Evolutionary conservation across 1,284 basidiomycete genomes (phyloP), one percentile per base, ranked within the genome.

Genomic region (Puccinia triticina): DNA sequence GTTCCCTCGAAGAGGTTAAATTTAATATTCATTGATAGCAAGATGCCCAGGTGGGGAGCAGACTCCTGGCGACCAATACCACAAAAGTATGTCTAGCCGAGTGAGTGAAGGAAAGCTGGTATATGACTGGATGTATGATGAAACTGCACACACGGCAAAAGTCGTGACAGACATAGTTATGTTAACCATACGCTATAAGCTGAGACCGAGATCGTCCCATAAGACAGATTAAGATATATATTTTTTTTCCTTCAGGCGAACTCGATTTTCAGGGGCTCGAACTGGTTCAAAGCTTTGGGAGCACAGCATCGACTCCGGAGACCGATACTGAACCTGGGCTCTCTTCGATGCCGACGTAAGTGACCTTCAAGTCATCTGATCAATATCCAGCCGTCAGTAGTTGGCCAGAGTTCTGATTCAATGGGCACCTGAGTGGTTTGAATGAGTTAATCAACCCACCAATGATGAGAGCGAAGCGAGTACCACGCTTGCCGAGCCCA

Each of bases 331-430:
- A 26, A 50, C 78, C 78, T 3, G 78, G 18, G n/a, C 40, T 29
- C 21, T 55, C 53, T 29, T 80, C 78, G 29, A 80, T 50, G 10
- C 78, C 69, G 23, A 73, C 69, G 66, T 80, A 72, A 14, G 67
- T 72, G 37, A 80, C 69, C 37, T 80, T 80, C 55, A 80, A 80
- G 43, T 80, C 69, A 73, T 80, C 78, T 80, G 61, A 37, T n/a
- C 40, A 29, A 23, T 46, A 64, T 14, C 55, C 43, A 32, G 1
- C 32, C 2, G 29, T 14, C 40, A 57, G 18, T 29, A 4, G n/a
- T 37, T 21, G 46, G 37, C 48, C 37, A 67, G n/a, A n/a, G n/a
- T n/a, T 21, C 29, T 12, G 29, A 29, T 77, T 43, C 40, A 29
- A 16, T 34, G 3, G 29, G 10, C 0, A 23, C 7, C 1, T 21